Conservation (phyloP, 2,329 filamentous ascomycete species). For the Calonectria crousiana region DNA sequence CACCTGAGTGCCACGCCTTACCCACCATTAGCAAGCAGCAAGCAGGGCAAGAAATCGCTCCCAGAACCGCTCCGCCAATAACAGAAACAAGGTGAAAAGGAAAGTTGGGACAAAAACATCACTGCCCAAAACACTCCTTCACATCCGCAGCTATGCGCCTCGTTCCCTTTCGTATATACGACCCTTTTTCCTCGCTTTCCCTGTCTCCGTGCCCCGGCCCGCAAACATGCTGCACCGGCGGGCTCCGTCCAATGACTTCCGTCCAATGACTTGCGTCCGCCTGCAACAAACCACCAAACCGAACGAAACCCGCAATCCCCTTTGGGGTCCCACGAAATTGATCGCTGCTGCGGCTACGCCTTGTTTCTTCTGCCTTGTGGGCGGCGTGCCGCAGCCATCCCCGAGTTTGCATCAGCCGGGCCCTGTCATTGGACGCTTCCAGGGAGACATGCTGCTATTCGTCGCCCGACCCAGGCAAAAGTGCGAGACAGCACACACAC, state of each 20-base stretch:
- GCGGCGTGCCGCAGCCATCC: constrained; percentile 11
- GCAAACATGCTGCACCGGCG: constrained; percentile 20
- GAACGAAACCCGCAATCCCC: constrained; percentile 10
- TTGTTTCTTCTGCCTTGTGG: constrained; percentile 11
- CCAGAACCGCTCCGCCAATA: background rate
- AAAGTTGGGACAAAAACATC: background rate
- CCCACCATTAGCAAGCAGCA: background rate
- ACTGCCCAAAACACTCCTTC: background rate
- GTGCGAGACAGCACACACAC: constrained; percentile 6
- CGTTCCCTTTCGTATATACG: constrained; percentile 17
- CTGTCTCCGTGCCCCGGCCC: constrained; percentile 21
- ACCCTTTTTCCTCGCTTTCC: background rate
- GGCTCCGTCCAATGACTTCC: constrained; percentile 18
- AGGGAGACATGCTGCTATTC: background rate
- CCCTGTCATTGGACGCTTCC: constrained; percentile 9
- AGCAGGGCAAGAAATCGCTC: background rate
- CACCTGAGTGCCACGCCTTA: background rate
- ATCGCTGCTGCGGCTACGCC: background rate
- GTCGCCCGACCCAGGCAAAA: background rate
- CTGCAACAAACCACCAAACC: background rate
- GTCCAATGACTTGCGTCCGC: constrained; percentile 8
- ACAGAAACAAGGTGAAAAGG: background rate
- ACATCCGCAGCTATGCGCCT: background rate
- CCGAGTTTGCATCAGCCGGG: background rate
- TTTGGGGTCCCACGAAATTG: constrained; percentile 11